A percentile compares a stretch with the other conserved stretches of the same genome.
Evolutionary conservation across 2,329 filamentous ascomycete species (phyloP).

Genomic region (Leptographium galeiforme): DNA sequence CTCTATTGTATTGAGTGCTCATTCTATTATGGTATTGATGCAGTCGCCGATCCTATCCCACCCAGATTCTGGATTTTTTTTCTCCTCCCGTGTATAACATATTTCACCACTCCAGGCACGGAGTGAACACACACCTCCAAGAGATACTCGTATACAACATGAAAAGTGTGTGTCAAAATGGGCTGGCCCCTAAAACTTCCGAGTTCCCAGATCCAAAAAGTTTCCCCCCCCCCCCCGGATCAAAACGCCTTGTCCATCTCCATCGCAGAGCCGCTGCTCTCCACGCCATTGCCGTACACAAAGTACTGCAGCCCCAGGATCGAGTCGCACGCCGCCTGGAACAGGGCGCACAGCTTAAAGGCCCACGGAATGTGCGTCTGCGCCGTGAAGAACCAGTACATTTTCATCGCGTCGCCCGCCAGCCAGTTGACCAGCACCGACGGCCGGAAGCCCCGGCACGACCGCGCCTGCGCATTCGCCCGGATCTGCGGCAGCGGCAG

Average conservation of each 20-base stretch:
- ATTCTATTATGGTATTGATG: too few species aligned
- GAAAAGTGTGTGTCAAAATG: too few species aligned
- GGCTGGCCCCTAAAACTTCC: too few species aligned
- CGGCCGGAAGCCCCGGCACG: constrained; percentile 64
- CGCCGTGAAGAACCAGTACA: constrained; percentile 72
- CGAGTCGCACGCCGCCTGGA: constrained; percentile 65
- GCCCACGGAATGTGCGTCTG: constrained; percentile 57
- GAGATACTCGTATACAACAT: too few species aligned
- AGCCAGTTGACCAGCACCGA: constrained; percentile 70
- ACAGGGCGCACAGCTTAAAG: constrained; percentile 72
- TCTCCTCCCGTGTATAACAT: too few species aligned
- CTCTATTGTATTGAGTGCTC: too few species aligned
- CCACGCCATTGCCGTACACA: constrained; percentile 49
- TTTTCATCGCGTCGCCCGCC: constrained; percentile 71
- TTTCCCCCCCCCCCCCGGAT: background rate
- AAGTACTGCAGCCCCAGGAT: constrained; percentile 64
- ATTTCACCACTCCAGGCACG: too few species aligned
- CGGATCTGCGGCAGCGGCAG: constrained; percentile 69
- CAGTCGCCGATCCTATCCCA: too few species aligned
- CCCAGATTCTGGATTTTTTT: too few species aligned
- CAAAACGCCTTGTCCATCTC: background rate
- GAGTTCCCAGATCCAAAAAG: background rate
- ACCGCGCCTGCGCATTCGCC: constrained; percentile 52
- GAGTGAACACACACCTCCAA: too few species aligned
- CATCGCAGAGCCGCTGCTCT: background rate